Evolutionary conservation across 768 basidiomycete species (phyloP).

Genomic region (Tricholomella constricta): DNA sequence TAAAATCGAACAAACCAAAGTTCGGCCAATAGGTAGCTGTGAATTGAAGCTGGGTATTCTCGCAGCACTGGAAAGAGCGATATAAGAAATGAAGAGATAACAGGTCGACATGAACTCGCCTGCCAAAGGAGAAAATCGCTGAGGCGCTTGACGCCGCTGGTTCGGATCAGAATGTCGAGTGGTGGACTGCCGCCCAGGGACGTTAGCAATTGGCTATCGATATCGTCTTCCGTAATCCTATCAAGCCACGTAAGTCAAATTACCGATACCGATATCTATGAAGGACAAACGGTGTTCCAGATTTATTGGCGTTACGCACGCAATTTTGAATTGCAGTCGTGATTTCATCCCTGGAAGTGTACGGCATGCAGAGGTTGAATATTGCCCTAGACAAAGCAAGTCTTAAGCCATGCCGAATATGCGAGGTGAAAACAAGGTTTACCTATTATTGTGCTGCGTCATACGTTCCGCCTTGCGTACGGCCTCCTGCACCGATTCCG

Average conservation of each 20-base stretch:
- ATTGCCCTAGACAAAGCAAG: slow-evolving; percentile 59
- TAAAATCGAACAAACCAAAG: slow-evolving; percentile 82
- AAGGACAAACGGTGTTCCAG: slow-evolving; percentile 6
- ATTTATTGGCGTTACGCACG: slow-evolving; percentile 42
- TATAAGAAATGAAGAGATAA: slow-evolving; percentile 4
- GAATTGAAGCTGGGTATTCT: slow-evolving; percentile 88
- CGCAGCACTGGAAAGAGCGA: slow-evolving; percentile 58
- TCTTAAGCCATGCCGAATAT: slow-evolving; percentile 5
- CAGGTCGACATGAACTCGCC: slow-evolving; percentile 47
- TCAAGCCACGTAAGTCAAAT: background rate
- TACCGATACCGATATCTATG: background rate
- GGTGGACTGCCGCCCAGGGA: slow-evolving; percentile 68
- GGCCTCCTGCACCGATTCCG: slow-evolving; percentile 69
- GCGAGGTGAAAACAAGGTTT: slow-evolving; percentile 10
- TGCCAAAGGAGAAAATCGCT: slow-evolving; percentile 97
- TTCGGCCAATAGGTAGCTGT: slow-evolving; percentile 88
- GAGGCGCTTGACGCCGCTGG: slow-evolving; percentile 85
- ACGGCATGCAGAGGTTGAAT: slow-evolving; percentile 92
- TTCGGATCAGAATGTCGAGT: slow-evolving; percentile 87
- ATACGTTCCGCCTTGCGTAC: slow-evolving; percentile 71
- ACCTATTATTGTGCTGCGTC: slow-evolving; percentile 78
- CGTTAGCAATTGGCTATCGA: slow-evolving; percentile 70
- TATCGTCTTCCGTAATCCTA: slow-evolving; percentile 63
- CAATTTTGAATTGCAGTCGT: slow-evolving; percentile 68
- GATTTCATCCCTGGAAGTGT: slow-evolving; percentile 91